phyloP scores from a whole-genome alignment of 495 filamentous ascomycete species.

The Penicillium crystallinum region DNA sequence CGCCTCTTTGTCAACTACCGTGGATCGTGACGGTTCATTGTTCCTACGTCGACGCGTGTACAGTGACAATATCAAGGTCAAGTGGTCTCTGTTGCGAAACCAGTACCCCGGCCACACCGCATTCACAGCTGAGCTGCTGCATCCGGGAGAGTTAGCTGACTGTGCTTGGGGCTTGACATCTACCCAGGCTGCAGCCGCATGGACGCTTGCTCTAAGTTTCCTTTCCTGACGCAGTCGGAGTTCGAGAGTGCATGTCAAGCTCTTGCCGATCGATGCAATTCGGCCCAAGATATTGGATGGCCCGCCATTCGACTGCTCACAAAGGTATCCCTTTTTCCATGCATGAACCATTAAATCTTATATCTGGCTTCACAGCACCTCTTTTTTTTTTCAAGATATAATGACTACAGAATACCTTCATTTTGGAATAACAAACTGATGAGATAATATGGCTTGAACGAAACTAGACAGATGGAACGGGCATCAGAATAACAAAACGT shows the following conservation, averaged over 20 bases:
- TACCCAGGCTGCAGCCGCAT: constrained; percentile 9
- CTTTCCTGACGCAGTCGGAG: constrained; percentile 54
- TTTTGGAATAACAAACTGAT: constrained; percentile 8
- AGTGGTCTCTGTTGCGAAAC: neutral
- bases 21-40: too few relatives aligned
- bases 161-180: constrained; percentile 11
- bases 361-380: neutral
- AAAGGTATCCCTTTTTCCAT: constrained; percentile 27
- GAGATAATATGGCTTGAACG: neutral
- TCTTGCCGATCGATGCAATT: constrained; percentile 43
- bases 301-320: constrained; percentile 26
- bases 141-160: constrained; percentile 14
- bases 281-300: constrained; percentile 21
- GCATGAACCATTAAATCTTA: constrained; percentile 6
- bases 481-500: constrained; percentile 35
- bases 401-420: too few relatives aligned
- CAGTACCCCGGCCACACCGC: constrained; percentile 1
- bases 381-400: too few relatives aligned
- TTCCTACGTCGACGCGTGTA: neutral
- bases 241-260: constrained; percentile 57
- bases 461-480: constrained; percentile 23
- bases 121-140: constrained; percentile 3
- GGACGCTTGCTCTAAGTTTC: constrained; percentile 32
- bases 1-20: neutral
- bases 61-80: neutral